Evolutionary conservation across 2,329 filamentous ascomycete species (phyloP).

Genomic region (Fusarium illudens): DNA sequence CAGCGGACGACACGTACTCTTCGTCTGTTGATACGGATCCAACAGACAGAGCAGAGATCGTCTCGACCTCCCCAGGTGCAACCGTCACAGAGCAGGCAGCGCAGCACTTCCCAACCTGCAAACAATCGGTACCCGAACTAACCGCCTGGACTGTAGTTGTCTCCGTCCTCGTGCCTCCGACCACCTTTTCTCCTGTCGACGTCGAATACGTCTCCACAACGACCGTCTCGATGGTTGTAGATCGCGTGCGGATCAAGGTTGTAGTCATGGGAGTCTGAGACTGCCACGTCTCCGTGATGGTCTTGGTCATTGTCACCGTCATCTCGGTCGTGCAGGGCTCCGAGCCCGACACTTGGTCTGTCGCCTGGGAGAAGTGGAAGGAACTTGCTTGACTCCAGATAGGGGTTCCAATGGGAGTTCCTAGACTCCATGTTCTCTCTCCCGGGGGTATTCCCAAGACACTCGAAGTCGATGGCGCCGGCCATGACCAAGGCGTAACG

Average conservation of each 20-base stretch:
- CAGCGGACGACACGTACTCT: constrained; percentile 24
- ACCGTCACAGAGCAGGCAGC: constrained; percentile 18
- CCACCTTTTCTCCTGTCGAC: constrained; percentile 32
- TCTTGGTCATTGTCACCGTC: constrained; percentile 40
- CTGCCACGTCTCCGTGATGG: constrained; percentile 38
- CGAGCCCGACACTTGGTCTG: constrained; percentile 9
- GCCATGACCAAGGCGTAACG: constrained; percentile 16
- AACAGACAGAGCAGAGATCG: constrained; percentile 1
- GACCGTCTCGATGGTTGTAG: constrained; percentile 35
- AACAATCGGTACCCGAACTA: constrained; percentile 28
- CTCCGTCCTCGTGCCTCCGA: constrained; percentile 32
- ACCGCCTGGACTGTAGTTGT: constrained; percentile 32
- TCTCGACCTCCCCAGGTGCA: background rate
- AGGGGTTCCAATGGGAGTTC: background rate
- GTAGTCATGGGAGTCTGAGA: constrained; percentile 26
- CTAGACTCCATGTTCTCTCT: background rate
- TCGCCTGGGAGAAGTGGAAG: background rate
- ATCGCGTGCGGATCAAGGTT: constrained; percentile 30
- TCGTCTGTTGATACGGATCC: constrained; percentile 16
- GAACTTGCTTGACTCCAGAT: background rate
- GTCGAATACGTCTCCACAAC: constrained; percentile 42
- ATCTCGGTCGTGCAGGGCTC: constrained; percentile 38
- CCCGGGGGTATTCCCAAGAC: constrained; percentile 2
- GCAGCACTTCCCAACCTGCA: constrained; percentile 28
- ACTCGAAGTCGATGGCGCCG: constrained; percentile 3